Evolutionary conservation across 495 filamentous ascomycete genomes (phyloP), one percentile per base, ranked within the genome.

Genomic region (Lepraria neglecta): DNA sequence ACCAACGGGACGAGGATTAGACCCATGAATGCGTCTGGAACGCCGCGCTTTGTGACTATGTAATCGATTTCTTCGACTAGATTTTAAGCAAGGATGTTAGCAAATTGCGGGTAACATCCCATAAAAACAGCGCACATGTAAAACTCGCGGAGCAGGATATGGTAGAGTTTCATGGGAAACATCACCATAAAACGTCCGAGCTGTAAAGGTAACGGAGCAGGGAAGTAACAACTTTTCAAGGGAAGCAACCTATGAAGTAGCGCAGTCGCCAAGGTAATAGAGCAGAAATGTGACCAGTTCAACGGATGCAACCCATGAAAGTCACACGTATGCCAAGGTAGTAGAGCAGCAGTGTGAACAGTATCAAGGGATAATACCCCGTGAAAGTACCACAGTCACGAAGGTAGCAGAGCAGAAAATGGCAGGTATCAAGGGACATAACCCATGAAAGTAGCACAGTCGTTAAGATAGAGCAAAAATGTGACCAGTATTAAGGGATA

Each of bases 21-120:
- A 55, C 89, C 89, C 72, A 92, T 82, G 70, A 91, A 91, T 21
- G 84, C 83, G 67, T 97, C 92, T 1, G 82, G 85, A 19, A 97
- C 78, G 48, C 78, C 70, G 19, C 76, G 77, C 44, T 84, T 74
- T 6, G 69, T 44, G 17, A 95, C 90, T 11, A 97, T 84, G 65
- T 71, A 79, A 53, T 86, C 78, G 64, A 97, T 96, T 64, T 95
- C 78, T 56, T 84, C 75, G 46, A 97, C 92, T 67, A 24, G 33
- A 30, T 19, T 17, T 17, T 4, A 30, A 27, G 15, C 17, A 40
- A 50, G 47, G 21, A 17, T n/a, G 28, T 52, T 31, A 52, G 28
- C n/a, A 1, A 9, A 15, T 52, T 33, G 15, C 3, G 28, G 24
- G 24, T 24, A 24, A 24, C 2, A 24, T 24, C 24, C 24, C 24